Conservation (phyloP, 2,329 filamentous ascomycete species). For the Cladobotryum protrusum region DNA sequence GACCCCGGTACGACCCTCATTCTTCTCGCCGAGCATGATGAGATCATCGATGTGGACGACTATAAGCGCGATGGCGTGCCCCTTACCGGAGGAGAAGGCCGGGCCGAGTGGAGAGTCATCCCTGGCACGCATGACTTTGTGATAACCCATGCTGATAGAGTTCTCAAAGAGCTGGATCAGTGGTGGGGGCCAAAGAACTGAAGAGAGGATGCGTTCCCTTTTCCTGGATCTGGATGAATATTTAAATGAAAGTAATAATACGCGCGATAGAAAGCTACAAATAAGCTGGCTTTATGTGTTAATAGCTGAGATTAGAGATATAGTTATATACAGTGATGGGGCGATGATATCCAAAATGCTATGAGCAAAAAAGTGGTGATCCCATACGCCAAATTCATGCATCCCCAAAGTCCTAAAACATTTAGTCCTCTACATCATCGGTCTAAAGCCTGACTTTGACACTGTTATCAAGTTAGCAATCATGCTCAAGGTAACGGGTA, state of each 20-base stretch:
- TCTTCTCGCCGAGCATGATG: slow-evolving; percentile 45
- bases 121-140: slow-evolving; percentile 56
- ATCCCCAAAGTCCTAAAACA: too few relatives aligned
- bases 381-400: slow-evolving; percentile 1
- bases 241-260: too few relatives aligned
- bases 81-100: slow-evolving; percentile 43
- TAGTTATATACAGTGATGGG: background rate
- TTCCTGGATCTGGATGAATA: too few relatives aligned
- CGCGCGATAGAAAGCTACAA: too few relatives aligned
- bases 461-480: slow-evolving; percentile 34
- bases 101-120: slow-evolving; percentile 45
- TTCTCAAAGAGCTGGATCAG: slow-evolving; percentile 40
- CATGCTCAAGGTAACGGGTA: background rate
- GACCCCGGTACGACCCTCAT: slow-evolving; percentile 41
- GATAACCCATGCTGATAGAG: slow-evolving; percentile 45
- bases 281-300: slow-evolving; percentile 4
- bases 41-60: slow-evolving; percentile 46
- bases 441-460: slow-evolving; percentile 54
- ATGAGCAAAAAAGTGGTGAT: too few relatives aligned
- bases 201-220: too few relatives aligned
- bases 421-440: slow-evolving; percentile 25
- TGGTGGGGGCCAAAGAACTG: slow-evolving; percentile 34
- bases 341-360: background rate
- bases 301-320: background rate
- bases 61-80: slow-evolving; percentile 45